Evolutionary conservation across 352 stramenopile genomes (phyloP).

Genomic region (Achlya hypogyna): DNA sequence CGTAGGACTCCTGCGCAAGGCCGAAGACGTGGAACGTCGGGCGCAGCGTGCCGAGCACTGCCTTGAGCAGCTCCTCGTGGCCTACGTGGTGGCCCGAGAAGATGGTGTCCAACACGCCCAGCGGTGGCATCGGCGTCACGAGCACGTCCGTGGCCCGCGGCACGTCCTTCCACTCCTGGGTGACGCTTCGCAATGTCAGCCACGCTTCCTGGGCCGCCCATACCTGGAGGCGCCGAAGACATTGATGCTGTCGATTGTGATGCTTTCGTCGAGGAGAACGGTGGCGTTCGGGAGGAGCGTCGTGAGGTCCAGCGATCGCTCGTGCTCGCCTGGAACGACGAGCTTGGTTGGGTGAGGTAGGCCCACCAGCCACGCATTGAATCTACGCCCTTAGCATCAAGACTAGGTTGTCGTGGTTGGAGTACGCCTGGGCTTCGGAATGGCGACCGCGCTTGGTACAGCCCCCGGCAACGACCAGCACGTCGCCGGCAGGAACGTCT

Average conservation of each 20-base stretch:
- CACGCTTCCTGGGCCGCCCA: too few relatives aligned
- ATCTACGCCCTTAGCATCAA: constrained; percentile 27
- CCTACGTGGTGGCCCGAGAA: constrained; percentile 55
- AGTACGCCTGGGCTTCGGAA: constrained; percentile 33
- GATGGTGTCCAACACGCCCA: constrained; percentile 71
- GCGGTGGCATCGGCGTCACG: constrained; percentile 80
- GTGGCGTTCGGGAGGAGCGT: constrained; percentile 54
- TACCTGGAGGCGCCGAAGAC: constrained; percentile 72
- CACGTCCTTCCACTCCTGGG: constrained; percentile 57
- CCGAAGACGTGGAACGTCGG: constrained; percentile 86
- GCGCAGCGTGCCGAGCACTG: constrained; percentile 70
- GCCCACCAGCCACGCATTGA: constrained; percentile 69
- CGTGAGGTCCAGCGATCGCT: constrained; percentile 58
- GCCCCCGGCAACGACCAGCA: constrained; percentile 87
- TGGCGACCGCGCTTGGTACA: constrained; percentile 75
- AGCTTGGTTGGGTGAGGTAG: constrained; percentile 66
- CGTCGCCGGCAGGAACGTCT: constrained; percentile 51
- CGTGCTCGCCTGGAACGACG: constrained; percentile 74
- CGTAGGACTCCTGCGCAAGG: constrained; percentile 87
- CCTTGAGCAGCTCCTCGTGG: constrained; percentile 67
- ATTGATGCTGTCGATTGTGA: constrained; percentile 56
- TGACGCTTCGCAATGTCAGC: constrained; percentile 50
- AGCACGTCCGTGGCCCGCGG: constrained; percentile 76
- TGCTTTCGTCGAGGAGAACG: constrained; percentile 61
- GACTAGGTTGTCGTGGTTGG: neutral